Conservation (phyloP, 2,329 filamentous ascomycete genomes). For the Alternaria longipes region DNA sequence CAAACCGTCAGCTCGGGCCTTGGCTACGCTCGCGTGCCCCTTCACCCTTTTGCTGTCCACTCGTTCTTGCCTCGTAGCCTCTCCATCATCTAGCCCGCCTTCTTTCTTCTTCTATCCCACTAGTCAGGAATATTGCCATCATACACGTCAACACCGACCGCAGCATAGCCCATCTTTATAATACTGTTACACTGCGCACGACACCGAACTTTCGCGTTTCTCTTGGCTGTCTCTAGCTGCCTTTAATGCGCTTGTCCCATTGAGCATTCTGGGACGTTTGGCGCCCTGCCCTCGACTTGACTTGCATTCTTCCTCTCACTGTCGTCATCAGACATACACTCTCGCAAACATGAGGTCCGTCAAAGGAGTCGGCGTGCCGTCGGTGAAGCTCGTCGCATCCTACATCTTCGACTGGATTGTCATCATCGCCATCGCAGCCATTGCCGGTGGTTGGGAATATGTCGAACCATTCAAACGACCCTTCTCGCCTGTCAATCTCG, state of each 20-base stretch:
- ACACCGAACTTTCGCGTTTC: constrained; percentile 7
- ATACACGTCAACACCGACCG: constrained; percentile 11
- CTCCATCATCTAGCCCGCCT: not conserved
- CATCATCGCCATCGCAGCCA: constrained; percentile 66
- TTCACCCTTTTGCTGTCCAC: constrained; percentile 1
- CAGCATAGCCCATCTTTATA: not conserved
- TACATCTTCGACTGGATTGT: constrained; percentile 80
- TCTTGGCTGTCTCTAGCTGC: constrained; percentile 11
- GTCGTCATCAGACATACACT: constrained; percentile 7
- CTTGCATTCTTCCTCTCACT: constrained; percentile 6
- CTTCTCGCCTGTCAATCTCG: constrained; percentile 76
- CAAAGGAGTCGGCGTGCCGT: constrained; percentile 46
- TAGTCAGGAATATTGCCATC: not conserved
- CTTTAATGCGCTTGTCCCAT: constrained; percentile 21
- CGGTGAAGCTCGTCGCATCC: constrained; percentile 66
- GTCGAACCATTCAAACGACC: constrained; percentile 72
- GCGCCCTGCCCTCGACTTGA: not conserved
- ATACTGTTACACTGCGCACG: constrained; percentile 3
- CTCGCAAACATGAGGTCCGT: constrained; percentile 36
- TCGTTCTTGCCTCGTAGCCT: not conserved
- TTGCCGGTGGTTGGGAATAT: constrained; percentile 68
- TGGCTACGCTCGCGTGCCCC: constrained; percentile 28
- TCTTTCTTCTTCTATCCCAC: not conserved
- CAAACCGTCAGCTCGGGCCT: constrained; percentile 25
- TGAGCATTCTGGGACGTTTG: constrained; percentile 16